Evolutionary conservation across 2,329 filamentous ascomycete genomes (phyloP).

Genomic region (Mycosphaerelloides madeirae): DNA sequence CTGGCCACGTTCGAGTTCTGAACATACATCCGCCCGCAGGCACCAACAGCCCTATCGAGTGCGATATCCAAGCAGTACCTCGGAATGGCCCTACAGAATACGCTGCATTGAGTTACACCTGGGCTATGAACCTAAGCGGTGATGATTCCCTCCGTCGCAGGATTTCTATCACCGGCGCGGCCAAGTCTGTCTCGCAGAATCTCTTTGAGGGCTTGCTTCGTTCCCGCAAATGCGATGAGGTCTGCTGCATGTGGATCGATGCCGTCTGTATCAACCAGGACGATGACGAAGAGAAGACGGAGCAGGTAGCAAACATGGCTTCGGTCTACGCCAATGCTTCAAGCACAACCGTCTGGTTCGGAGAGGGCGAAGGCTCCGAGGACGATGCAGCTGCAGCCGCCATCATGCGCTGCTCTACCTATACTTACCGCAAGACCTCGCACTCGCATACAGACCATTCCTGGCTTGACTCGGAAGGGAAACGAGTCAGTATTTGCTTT

Average conservation of each 20-base stretch:
- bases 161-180: slow-evolving; percentile 1
- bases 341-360: slow-evolving; percentile 19
- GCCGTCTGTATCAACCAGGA: slow-evolving; percentile 17
- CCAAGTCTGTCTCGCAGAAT: slow-evolving; percentile 1
- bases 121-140: slow-evolving; percentile 3
- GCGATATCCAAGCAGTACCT: too few relatives aligned
- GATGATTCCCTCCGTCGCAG: not conserved
- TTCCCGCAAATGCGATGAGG: not conserved
- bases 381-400: not conserved
- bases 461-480: too few relatives aligned
- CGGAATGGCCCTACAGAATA: not conserved
- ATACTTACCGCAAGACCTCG: too few relatives aligned
- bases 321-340: slow-evolving; percentile 21
- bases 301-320: slow-evolving; percentile 26
- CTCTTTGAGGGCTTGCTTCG: slow-evolving; percentile 2
- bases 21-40: too few relatives aligned
- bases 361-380: not conserved
- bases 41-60: too few relatives aligned
- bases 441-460: too few relatives aligned
- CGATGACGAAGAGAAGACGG: slow-evolving; percentile 17
- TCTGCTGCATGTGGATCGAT: slow-evolving; percentile 2
- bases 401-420: not conserved
- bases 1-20: too few relatives aligned
- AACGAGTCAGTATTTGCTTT: too few relatives aligned
- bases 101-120: slow-evolving; percentile 7